Base-by-base conservation (phyloP, 164 flowering plant genomes). In the Stephania cephalantha region DNA sequence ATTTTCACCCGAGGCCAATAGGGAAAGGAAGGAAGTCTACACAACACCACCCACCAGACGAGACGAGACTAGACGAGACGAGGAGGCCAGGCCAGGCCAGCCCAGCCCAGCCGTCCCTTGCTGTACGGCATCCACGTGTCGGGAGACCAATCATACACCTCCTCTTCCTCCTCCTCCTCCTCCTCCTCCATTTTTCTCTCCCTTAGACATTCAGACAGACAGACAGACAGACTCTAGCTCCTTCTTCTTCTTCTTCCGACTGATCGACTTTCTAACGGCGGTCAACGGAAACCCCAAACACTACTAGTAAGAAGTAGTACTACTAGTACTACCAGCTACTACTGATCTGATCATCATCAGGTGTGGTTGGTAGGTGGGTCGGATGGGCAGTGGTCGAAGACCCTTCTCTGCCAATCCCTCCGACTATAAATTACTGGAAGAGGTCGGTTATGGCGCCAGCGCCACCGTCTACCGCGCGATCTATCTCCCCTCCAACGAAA, bases 391-490 rank as follows among this genome's bases (percentile, higher is more conserved):
- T 35, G 79, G 68, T 11, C 79, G 77, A 82, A 86, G 72, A 79
- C 78, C 29, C 71, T 92, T 85, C 83, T 85, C 97, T 0, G 87
- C 84, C 6, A 87, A 84, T 78, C 65, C 85, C 8, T 72, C 71
- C 67, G 97, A 96, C 75, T 96, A 96, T 83, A 90, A 90, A 88
- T 86, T 96, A 18, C 86, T 92, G 0, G 97, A 96, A 77, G 98
- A 92, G 80, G 90, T 94, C 42, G 99, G 99, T 0, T 80, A 84
- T 73, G 99, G 99, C 20, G 97, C 97, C 7, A 96, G 94, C 70
- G 99, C 99, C 8, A 88, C 90, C 6, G 99, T 96, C 15, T 94
- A 78, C 72, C 65, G 99, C 77, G 97, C 94, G 87, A 90, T 94
- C 90, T 90, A 90, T 83, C 82, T 94, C 22, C 99, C 99, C 25